phyloP scores from a whole-genome alignment of 2,329 filamentous ascomycete genomes.

The Xylariales sp. region DNA sequence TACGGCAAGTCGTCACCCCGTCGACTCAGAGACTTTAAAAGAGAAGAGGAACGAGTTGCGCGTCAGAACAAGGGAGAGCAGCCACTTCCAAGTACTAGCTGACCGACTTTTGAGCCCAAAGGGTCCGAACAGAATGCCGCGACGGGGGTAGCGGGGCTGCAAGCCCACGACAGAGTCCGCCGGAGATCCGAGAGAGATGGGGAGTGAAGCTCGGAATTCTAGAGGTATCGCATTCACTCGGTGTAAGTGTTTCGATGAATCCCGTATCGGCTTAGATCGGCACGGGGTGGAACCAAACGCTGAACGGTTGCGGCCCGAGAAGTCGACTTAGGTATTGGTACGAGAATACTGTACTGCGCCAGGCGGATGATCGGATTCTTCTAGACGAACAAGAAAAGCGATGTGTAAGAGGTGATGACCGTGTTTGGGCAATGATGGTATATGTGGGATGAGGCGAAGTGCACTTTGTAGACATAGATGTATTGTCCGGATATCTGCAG shows the following conservation, averaged over 20 bases:
- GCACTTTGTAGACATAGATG: slow-evolving; percentile 3
- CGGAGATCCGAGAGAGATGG: not conserved
- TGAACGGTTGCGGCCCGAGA: not conserved
- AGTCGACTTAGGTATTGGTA: slow-evolving; percentile 1
- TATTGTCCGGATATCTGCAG: slow-evolving; percentile 1
- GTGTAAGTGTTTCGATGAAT: too few relatives aligned
- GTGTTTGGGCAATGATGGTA: too few relatives aligned
- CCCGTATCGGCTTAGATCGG: slow-evolving; percentile 2
- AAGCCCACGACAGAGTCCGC: not conserved
- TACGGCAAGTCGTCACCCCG: not conserved
- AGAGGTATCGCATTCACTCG: too few relatives aligned
- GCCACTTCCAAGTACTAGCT: too few relatives aligned
- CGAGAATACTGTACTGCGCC: not conserved
- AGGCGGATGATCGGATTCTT: not conserved
- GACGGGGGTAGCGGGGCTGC: not conserved
- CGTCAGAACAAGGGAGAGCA: too few relatives aligned
- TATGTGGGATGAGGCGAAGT: not conserved
- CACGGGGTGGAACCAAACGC: slow-evolving; percentile 1
- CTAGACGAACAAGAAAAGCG: too few relatives aligned
- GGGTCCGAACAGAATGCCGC: not conserved
- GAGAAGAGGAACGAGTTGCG: not conserved
- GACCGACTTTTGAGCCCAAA: too few relatives aligned
- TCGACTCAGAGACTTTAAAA: not conserved
- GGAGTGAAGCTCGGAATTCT: too few relatives aligned
- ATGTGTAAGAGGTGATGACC: too few relatives aligned